Base-by-base conservation (phyloP, 306 rosid species). In the Vigna trinervia region DNA sequence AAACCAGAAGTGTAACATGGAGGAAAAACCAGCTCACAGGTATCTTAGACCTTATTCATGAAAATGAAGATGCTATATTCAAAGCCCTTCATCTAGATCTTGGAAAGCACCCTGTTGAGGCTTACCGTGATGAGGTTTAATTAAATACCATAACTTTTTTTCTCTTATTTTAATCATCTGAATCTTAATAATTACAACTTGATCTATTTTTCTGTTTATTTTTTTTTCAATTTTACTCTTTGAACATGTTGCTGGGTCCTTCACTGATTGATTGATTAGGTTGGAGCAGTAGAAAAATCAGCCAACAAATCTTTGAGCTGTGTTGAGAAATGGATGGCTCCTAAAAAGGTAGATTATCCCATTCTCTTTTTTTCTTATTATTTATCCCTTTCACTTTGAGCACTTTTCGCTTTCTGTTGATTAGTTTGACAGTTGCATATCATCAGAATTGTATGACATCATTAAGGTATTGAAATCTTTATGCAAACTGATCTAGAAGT, bases 121-220 rank as follows among this genome's bases (percentile, higher is more conserved):
- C 87, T 75, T 94, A 73, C 69, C 85, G 97, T 2, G 98, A 94
- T 23, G 98, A 94, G 96, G 98, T 92, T 61, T 23, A 61, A 61
- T 60, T 34, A 58, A 22, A 47, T 5, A 20, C 4, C 5, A 4
- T 23, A 4, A 41, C 0, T 54, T 0, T 67, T 67, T 12, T 63
- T 65, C 58, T 65, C n/a, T 12, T 23, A 2, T 30, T 58, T 36
- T 38, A 3, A 4, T 64, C 12, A 30, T 20, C 63, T 1, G 0
- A 39, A 39, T 56, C n/a, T 2, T 17, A 6, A 5, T 47, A 6
- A 5, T 47, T 38, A 15, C 71, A 58, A 36, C 3, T 10, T 47
- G 43, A 46, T 78, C 59, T 48, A 47, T 8, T 2, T 26, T 26
- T 26, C 28, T 26, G 28, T 26, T 51, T 17, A 17, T 17, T 17